Evolutionary conservation across 2,329 filamentous ascomycete species (phyloP), one percentile per base, ranked within the genome.

Genomic region (Monilinia aucupariae): DNA sequence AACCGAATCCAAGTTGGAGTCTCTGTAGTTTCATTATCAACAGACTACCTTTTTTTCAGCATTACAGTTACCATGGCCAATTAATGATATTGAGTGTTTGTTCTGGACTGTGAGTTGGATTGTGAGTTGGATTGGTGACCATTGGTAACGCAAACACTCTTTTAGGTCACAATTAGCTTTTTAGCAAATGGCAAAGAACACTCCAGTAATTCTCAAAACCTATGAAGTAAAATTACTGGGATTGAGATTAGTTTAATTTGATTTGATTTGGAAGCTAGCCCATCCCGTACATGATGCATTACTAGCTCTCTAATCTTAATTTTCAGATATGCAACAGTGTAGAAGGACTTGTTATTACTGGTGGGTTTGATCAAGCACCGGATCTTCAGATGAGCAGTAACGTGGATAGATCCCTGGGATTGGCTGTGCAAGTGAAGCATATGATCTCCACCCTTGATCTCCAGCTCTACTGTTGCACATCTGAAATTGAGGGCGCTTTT

Each of bases 71-170:
- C 27, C 6, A 6, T 30, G 27, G 27, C 6, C 27, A 13, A 0
- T 30, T 20, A 1, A n/a, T 6, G 20, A 1, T 13, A 1, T 27
- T 39, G 3, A 6, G 6, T 49, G 0, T 43, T 43, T 30, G 0
- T 5, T 15, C 2, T n/a, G 1, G 4, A 0, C 2, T 30, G 5
- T n/a, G 2, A 20, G 4, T n/a, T 13, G 8, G 13, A 8, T 0
- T 30, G 5, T n/a, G 2, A 20, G 4, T n/a, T 13, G 8, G 13
- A 8, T 0, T 13, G 9, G 9, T n/a, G 3, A 12, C 13, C 7
- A 43, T 27, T 43, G 4, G 6, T 43, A 8, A n/a, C 43, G 22
- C 10, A 30, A 7, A 49, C 15, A n/a, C 25, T 15, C 12, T 30
- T 43, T n/a, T 27, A 55, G 10, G n/a, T 30, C 7, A 2, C 0